A percentile compares a stretch with the other conserved stretches of the same genome.
phyloP scores from a whole-genome alignment of 202 grass and related monocot species.

The Zoysia matrella region DNA sequence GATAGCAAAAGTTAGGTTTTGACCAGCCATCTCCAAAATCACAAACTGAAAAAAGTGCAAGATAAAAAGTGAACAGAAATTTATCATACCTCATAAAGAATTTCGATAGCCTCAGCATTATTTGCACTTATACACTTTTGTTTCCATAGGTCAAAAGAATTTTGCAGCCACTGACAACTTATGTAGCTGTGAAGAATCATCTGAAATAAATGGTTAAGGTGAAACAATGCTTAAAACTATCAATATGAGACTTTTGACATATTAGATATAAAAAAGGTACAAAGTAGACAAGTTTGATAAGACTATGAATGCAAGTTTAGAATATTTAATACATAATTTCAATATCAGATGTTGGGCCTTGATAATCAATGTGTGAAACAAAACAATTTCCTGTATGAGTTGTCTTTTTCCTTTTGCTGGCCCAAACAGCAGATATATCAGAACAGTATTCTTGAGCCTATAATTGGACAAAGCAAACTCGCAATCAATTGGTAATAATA shows the following conservation, averaged over 20 bases:
- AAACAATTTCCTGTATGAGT: neutral
- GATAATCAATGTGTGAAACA: neutral
- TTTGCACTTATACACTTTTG: constrained; percentile 64
- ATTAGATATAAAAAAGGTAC: neutral
- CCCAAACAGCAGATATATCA: constrained; percentile 8
- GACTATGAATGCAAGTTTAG: neutral
- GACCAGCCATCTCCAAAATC: no score
- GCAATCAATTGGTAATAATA: no score
- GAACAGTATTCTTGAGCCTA: no score
- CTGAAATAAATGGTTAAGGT: constrained; percentile 61
- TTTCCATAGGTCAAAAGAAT: constrained; percentile 67
- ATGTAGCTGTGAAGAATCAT: constrained; percentile 91
- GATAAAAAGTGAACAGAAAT: constrained; percentile 29
- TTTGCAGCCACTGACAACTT: constrained; percentile 63
- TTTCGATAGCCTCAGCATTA: constrained; percentile 76
- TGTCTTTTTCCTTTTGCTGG: neutral
- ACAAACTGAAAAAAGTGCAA: neutral
- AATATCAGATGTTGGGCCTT: neutral
- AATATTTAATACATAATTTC: neutral
- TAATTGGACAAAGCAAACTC: no score
- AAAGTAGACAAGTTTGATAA: neutral
- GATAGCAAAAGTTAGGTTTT: neutral
- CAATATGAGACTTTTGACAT: neutral
- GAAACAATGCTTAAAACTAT: constrained; percentile 43
- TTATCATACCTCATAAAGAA: constrained; percentile 70